Base-by-base conservation (phyloP, 306 rosid genomes). In the Astragalus glycyphyllos region DNA sequence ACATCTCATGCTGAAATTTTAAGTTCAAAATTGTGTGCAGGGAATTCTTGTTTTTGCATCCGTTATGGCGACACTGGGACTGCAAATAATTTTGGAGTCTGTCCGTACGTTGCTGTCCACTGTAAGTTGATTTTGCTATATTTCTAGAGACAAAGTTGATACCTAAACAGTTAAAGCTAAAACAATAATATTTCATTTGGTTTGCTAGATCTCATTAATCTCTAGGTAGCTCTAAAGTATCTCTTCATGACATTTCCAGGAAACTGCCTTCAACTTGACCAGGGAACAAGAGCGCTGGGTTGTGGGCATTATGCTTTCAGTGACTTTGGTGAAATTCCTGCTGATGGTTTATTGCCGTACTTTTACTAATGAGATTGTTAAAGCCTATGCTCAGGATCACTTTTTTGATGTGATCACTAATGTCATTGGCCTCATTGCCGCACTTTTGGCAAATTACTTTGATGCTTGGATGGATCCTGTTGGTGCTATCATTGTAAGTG, bases 31-130 rank as follows among this genome's bases (percentile, higher is more conserved):
- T 56, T 62, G 50, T 8, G 31, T 81, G 76, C 86, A 94, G 99
- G 99, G 99, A 55, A 95, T 95, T 69, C 97, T 95, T 68, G 99
- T 95, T 73, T 95, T 95, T 80, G 99, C 99, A 69, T 95, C 99
- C 68, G 99, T 95, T 69, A 95, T 95, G 99, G 99, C 97, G 13
- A 95, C 99, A 17, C 84, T 95, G 15, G 99, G 99, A 63, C 88
- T 95, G 83, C 99, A 95, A 80, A 95, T 95, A 56, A 95, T 95
- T 68, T 78, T 95, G 87, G 99, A 95, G 89, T 95, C 99, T 14
- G 1, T 85, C 49, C 92, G 96, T 31, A 84, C 89, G 0, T 84
- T 95, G 45, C 8, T 79, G 38, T 95, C 80, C 11, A 44, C 80
- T 59, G 99, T 94, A 82, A 89, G 96, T 86, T 59, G 45, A 55